Evolutionary conservation across 2,329 filamentous ascomycete species (phyloP), one percentile per base, ranked within the genome.

Genomic region (Diaporthe australafricana): DNA sequence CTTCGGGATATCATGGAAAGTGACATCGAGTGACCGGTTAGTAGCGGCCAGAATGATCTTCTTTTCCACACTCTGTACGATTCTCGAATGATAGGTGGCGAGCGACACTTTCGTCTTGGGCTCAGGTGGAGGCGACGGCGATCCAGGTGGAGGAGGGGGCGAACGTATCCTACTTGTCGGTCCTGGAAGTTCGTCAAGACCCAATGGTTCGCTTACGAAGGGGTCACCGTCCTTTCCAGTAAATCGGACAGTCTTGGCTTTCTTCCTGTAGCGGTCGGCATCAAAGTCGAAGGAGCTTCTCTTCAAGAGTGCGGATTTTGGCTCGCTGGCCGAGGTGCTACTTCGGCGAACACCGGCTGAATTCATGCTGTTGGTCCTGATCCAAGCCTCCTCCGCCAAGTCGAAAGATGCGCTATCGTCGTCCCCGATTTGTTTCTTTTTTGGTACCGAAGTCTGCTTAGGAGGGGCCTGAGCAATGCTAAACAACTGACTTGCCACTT

Each of bases 231-330:
- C 73, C 48, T 73, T 75, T 68, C 73, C 77, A 52, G 77, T 75
- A 75, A 84, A 84, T 48, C 80, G 80, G 53, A 84, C 82, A 40
- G 80, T 80, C 70, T 84, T 84, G 47, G 78, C 81, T 57, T 76
- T 77, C 71, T 80, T 83, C 40, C 73, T 77, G 6, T 71, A 25
- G 17, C 63, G 56, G 27, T 48, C 42, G n/a, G 38, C 30, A 25
- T 48, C 50, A 17, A 50, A 30, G 48, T 53, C 60, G 32, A 63
- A 32, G 8, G 57, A 62, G 35, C 42, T 66, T 40, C 65, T 71
- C 55, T 73, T 74, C 27, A 40, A 17, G 20, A 50, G 32, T 27
- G 3, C 56, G 35, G 42, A 66, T 56, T 38, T 70, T 7, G 52
- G 38, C n/a, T n/a, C 50, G 25, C 17, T 68, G 9, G 22, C 32